Evolutionary conservation across 2,329 filamentous ascomycete species (phyloP).

Genomic region (Colletotrichum tofieldiae): DNA sequence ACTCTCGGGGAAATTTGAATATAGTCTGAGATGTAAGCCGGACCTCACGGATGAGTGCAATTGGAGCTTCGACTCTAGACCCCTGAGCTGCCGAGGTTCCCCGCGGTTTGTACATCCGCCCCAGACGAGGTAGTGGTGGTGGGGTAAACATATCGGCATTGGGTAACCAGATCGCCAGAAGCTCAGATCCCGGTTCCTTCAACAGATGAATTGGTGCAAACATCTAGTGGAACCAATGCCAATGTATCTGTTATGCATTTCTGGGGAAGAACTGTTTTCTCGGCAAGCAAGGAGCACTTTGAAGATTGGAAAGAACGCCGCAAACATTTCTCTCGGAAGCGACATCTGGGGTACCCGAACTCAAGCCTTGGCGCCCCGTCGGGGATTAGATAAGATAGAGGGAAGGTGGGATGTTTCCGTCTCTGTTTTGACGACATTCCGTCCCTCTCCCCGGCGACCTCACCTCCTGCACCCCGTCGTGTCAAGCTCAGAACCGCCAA

Average conservation of each 20-base stretch:
- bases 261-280: not conserved
- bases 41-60: not conserved
- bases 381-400: slow-evolving; percentile 43
- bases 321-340: not conserved
- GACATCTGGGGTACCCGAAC: slow-evolving; percentile 15
- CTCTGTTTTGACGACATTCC: slow-evolving; percentile 42
- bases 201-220: not conserved
- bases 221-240: too few relatives aligned
- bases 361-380: slow-evolving; percentile 24
- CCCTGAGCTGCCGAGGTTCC: slow-evolving; percentile 44
- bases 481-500: not conserved
- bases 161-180: slow-evolving; percentile 16
- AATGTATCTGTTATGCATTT: not conserved
- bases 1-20: not conserved
- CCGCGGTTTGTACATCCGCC: slow-evolving; percentile 36
- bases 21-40: not conserved
- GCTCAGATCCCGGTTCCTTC: too few relatives aligned
- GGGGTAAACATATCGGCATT: slow-evolving; percentile 30
- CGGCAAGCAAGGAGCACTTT: too few relatives aligned
- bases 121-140: slow-evolving; percentile 20
- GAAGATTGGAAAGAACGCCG: not conserved
- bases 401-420: slow-evolving; percentile 36
- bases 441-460: not conserved
- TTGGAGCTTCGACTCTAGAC: slow-evolving; percentile 20
- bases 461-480: slow-evolving; percentile 3